phyloP scores from a whole-genome alignment of 192 early-diverging fungal genomes.

The Coemansia umbellata region DNA sequence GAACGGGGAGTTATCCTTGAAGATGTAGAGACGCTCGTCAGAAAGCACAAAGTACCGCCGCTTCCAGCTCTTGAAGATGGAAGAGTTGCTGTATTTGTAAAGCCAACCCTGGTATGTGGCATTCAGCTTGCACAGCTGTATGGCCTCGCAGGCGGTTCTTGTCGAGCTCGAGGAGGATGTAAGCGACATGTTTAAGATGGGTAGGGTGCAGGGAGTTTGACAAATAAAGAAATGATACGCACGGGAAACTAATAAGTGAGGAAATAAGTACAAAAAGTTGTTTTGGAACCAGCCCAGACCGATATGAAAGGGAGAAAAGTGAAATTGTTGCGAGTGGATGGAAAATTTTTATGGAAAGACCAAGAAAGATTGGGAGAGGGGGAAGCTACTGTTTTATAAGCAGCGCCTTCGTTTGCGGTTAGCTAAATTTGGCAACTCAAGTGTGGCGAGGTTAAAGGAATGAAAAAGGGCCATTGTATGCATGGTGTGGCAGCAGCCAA shows the following conservation, averaged over 20 bases:
- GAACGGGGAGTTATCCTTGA: slow-evolving; percentile 25
- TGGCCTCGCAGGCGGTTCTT: slow-evolving; percentile 23
- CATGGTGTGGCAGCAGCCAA: slow-evolving; percentile 5
- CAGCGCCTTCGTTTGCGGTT: not conserved
- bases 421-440: not conserved
- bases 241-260: not conserved
- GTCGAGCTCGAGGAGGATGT: slow-evolving; percentile 26
- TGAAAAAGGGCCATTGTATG: not conserved
- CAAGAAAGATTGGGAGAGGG: too few species aligned
- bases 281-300: slow-evolving; percentile 4
- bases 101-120: slow-evolving; percentile 42
- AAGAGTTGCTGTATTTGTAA: slow-evolving; percentile 36
- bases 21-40: slow-evolving; percentile 45
- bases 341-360: too few species aligned
- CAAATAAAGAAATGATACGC: not conserved
- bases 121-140: slow-evolving; percentile 34
- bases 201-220: not conserved
- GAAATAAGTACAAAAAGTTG: too few species aligned
- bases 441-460: slow-evolving; percentile 4
- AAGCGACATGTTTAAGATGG: slow-evolving; percentile 13
- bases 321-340: too few species aligned
- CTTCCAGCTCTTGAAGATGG: slow-evolving; percentile 38
- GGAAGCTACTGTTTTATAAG: too few species aligned
- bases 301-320: not conserved
- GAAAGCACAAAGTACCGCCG: slow-evolving; percentile 44